A percentile compares a stretch with the other conserved stretches of the same genome.
Evolutionary conservation across 1,284 basidiomycete genomes (phyloP).

Genomic region (Thelephora terrestris): DNA sequence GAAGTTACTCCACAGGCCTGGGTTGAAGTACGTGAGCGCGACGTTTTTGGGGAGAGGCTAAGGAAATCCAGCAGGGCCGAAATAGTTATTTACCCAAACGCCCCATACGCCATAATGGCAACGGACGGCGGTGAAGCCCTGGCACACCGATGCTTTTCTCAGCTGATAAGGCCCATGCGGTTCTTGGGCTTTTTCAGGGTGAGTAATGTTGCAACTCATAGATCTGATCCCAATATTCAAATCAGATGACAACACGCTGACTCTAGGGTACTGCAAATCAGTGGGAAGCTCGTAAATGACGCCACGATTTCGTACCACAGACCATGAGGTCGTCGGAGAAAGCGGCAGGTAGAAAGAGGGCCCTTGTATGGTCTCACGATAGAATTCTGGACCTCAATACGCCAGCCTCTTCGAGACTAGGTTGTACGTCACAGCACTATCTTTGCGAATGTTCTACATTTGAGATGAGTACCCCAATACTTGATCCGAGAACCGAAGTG

Average conservation of each 20-base stretch:
- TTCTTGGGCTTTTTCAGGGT: conserved; percentile 9
- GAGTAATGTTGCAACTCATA: conserved; percentile 7
- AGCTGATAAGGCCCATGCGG: not conserved
- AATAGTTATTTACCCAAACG: conserved; percentile 45
- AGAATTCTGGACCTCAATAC: no score
- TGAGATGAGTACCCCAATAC: not conserved
- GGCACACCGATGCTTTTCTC: not conserved
- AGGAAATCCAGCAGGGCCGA: conserved; percentile 44
- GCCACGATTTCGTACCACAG: conserved; percentile 18
- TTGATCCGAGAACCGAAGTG: not conserved
- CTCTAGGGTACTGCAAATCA: conserved; percentile 36
- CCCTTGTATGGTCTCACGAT: no score
- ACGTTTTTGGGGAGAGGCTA: conserved; percentile 58
- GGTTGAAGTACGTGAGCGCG: conserved; percentile 56
- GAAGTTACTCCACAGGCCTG: conserved; percentile 47
- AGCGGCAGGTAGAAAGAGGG: no score
- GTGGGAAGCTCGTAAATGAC: conserved; percentile 43
- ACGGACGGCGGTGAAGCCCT: conserved; percentile 44
- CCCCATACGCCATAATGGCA: conserved; percentile 60
- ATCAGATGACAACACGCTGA: conserved; percentile 1
- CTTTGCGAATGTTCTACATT: no score
- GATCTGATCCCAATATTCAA: conserved; percentile 4
- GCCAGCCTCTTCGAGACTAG: no score
- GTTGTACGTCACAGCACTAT: no score
- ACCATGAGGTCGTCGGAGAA: no score